Evolutionary conservation across 1,284 basidiomycete genomes (phyloP).

Genomic region (Ustilago xerochloae): DNA sequence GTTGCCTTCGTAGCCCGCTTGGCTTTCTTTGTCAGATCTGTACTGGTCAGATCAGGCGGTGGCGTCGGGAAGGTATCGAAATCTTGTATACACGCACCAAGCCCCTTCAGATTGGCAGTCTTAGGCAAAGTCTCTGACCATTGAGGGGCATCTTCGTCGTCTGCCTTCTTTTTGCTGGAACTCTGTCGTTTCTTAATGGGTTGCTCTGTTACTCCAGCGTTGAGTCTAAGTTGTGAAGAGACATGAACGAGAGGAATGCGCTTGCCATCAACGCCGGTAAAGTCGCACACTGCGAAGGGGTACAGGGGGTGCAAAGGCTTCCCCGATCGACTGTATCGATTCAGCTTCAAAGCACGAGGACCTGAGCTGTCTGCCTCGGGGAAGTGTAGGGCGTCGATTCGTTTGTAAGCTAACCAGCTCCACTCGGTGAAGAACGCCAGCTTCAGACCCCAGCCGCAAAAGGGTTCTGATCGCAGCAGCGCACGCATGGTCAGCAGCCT

Average conservation of each 20-base stretch:
- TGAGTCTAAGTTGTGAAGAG: constrained; percentile 22
- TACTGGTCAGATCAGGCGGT: not conserved
- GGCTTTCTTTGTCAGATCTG: constrained; percentile 31
- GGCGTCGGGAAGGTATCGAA: constrained; percentile 26
- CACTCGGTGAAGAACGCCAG: constrained; percentile 64
- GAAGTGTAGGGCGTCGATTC: constrained; percentile 8
- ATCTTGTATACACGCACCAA: constrained; percentile 41
- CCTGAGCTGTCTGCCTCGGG: not conserved
- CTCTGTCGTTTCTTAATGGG: constrained; percentile 24
- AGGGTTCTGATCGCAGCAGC: constrained; percentile 61
- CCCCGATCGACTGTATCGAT: constrained; percentile 33
- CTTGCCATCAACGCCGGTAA: constrained; percentile 57
- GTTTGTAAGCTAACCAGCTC: constrained; percentile 45
- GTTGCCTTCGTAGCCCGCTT: constrained; percentile 28
- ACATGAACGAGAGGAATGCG: constrained; percentile 17
- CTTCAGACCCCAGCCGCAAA: constrained; percentile 61
- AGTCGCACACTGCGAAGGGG: constrained; percentile 54
- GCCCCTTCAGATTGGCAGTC: constrained; percentile 32
- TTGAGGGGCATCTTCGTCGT: constrained; percentile 3
- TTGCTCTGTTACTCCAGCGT: constrained; percentile 22
- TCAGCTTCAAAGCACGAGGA: not conserved
- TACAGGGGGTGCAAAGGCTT: constrained; percentile 36
- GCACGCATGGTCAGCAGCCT: constrained; percentile 65
- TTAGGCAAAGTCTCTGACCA: constrained; percentile 35
- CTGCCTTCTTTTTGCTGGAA: constrained; percentile 17